Evolutionary conservation across 176 grass and related monocot genomes (phyloP), one percentile per base, ranked within the genome.

Genomic region (Triticum monococcum): DNA sequence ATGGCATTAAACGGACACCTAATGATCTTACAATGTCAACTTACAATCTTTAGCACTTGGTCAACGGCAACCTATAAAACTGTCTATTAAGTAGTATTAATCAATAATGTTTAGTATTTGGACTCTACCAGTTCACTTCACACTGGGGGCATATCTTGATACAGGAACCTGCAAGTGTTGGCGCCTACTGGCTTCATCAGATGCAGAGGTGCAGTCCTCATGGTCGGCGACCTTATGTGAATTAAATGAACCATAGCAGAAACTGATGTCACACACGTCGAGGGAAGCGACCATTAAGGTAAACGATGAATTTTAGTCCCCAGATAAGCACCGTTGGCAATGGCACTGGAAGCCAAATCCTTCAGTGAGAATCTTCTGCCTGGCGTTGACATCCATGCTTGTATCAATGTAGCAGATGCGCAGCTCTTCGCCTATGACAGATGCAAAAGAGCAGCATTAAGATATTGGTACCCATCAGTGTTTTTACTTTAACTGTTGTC

Each of bases 401-500:
- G 92, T 56, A 91, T 96, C 92, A 56, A 96, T 98, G 75, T 96
- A 98, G 91, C 96, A 98, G 70, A 96, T 98, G 65, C 75, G 78
- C 36, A 96, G 88, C 82, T 98, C 96, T 65, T 96, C 96, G 28
- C 88, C 96, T 95, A 79, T 40, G 77, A 57, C 16, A 81, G 40
- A 89, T 88, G 45, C 57, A 87, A 40, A 22, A 37, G 12, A 70
- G 13, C 45, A 43, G 22, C 45, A 13, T 48, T 38, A 85, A 22
- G 8, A 54, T 78, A 48, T 37, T 75, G 41, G 32, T 64, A 54
- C 46, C 14, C 66, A 60, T 48, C 35, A 5, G 16, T 8, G 16
- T 64, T 31, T 81, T 2, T 28, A 32, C 69, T 14, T 61, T 1
- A 35, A 60, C 3, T 57, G 3, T 24, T 65, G 0, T 1, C 25